Conservation (phyloP, 75 land plant genomes). For the Pinus albicaulis region DNA sequence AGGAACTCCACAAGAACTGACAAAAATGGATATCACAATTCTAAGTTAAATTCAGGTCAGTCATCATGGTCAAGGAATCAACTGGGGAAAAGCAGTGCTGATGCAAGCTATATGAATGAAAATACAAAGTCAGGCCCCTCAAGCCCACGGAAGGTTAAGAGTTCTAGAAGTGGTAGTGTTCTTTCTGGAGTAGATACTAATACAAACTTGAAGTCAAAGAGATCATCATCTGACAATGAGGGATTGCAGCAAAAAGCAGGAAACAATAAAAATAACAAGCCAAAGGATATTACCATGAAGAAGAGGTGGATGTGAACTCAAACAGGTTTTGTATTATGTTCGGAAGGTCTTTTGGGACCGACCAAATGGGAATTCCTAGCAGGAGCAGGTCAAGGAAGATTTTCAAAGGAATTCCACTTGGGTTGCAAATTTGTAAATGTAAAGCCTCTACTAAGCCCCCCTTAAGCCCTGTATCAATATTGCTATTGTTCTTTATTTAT, state of each 20-base stretch:
- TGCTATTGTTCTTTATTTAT: neutral
- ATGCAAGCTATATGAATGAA: slow-evolving; percentile 1
- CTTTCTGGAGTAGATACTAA: slow-evolving; percentile 9
- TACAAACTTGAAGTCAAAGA: slow-evolving; percentile 1
- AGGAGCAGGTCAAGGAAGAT: neutral
- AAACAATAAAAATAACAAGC: neutral
- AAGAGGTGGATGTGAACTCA: neutral
- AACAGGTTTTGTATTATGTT: neutral
- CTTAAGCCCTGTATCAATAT: neutral
- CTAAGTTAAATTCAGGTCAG: slow-evolving; percentile 1
- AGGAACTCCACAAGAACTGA: neutral
- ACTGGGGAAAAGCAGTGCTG: neutral
- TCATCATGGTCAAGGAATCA: neutral
- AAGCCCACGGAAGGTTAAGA: neutral
- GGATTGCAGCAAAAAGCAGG: neutral
- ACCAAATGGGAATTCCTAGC: neutral
- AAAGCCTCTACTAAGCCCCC: neutral
- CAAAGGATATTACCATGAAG: neutral
- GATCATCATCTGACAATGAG: neutral
- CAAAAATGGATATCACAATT: neutral
- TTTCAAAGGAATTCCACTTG: neutral
- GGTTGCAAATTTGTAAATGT: neutral
- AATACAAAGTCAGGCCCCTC: slow-evolving; percentile 3
- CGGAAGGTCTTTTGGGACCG: neutral
- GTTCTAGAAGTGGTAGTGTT: slow-evolving; percentile 2